Evolutionary conservation across 257 asterid genomes (phyloP).

Genomic region (Solanum tacnaense): DNA sequence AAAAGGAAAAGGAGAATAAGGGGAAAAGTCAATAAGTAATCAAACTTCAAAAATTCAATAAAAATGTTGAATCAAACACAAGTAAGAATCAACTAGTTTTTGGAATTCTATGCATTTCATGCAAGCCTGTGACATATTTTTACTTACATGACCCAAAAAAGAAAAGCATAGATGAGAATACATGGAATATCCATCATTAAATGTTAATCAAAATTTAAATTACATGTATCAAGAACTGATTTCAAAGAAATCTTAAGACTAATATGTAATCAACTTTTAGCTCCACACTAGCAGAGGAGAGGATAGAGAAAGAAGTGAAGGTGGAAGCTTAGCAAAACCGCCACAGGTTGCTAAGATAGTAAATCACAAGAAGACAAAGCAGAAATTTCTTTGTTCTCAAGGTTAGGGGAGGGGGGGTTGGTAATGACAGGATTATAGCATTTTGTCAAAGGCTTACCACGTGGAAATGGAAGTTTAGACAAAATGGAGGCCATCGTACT

Average conservation of each 20-base stretch:
- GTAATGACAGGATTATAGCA: not conserved
- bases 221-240: not conserved
- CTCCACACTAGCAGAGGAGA: not conserved
- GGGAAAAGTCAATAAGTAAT: not conserved
- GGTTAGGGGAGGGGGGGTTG: not conserved
- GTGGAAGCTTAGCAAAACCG: not conserved
- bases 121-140: not conserved
- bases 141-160: not conserved
- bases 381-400: not conserved
- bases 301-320: not conserved
- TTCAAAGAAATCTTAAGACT: not conserved
- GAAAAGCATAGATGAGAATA: not conserved
- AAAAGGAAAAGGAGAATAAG: not conserved
- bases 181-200: not conserved
- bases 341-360: not conserved
- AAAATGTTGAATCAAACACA: not conserved
- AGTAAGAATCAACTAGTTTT: not conserved
- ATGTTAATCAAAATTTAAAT: not conserved
- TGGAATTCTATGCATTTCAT: not conserved
- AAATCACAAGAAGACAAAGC: not conserved
- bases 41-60: not conserved
- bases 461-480: constrained; percentile 56
- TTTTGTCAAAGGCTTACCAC: constrained; percentile 39
- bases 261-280: not conserved
- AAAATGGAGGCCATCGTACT: constrained; percentile 69